Evolutionary conservation across 1,139 yeast species (phyloP), one percentile per base, ranked within the genome.

Genomic region (Candida frijolesensis): DNA sequence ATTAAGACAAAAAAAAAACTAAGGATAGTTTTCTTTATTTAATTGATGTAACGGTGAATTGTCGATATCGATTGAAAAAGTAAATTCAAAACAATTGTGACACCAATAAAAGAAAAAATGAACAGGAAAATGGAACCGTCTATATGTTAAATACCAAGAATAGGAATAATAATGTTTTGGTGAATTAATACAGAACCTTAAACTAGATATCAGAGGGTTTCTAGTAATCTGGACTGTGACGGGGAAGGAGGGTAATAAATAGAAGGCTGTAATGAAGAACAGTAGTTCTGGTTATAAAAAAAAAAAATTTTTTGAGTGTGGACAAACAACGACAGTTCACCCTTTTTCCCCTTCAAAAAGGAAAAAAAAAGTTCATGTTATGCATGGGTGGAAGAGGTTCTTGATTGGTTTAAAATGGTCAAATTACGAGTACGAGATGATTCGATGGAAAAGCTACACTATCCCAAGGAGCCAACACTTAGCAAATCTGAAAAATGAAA

Each of bases 261-360:
- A 15, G 39, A 35, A 35, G 39, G 39, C 4, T 35, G 39, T 35
- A 12, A 32, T 32, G 15, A 12, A 37, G 25, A 37, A 37, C 16
- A 18, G 40, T 37, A 11, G 25, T 18, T 6, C 14, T 37, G 22
- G 43, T 6, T 9, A 25, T 4, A 41, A 41, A 41, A 30, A 41
- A 22, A 18, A 19, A 42, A 14, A 19, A 14, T 15, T 44, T 42
- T 43, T 33, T 37, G 38, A 43, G 32, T 32, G 47, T 32, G 45
- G 15, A 42, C 38, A 47, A 44, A 44, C 52, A 41, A 46, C 52
- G 30, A 50, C 48, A 44, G 35, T 27, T 44, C 42, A 37, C 42
- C 42, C 47, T 27, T 27, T 15, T 35, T 44, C 40, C 37, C 37
- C 32, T 9, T 40, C 40, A 14, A 32, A 19, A 15, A 15, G n/a